phyloP scores from a whole-genome alignment of 169 alveolate species.

The Sarcocystis neurona region DNA sequence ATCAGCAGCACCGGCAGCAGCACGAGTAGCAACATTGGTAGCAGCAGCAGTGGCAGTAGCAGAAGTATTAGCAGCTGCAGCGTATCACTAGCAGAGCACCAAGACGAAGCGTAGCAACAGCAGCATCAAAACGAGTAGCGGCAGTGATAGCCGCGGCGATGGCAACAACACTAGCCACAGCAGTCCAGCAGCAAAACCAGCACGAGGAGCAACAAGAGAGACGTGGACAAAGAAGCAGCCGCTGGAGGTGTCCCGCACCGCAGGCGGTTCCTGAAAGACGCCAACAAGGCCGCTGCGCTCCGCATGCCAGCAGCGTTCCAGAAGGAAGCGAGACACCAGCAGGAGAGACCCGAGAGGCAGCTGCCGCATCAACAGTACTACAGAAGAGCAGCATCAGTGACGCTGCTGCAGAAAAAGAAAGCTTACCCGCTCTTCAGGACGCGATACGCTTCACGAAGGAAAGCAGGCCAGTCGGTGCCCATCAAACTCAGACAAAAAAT shows the following conservation, averaged over 20 bases:
- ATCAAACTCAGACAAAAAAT: constrained; percentile 82
- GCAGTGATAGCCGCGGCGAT: neutral
- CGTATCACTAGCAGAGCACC: too few species aligned
- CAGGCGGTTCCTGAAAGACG: neutral
- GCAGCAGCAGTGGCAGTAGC: too few species aligned
- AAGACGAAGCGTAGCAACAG: neutral
- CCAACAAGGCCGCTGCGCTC: neutral
- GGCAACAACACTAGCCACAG: neutral
- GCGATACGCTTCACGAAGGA: constrained; percentile 80
- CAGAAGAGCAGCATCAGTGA: neutral
- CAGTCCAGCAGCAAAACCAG: neutral
- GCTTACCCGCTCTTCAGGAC: constrained; percentile 66
- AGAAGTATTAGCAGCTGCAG: too few species aligned
- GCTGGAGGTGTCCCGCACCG: neutral
- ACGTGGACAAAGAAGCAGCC: neutral
- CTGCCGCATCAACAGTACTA: neutral
- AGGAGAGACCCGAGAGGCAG: neutral
- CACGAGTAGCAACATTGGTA: too few species aligned
- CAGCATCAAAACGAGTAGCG: neutral
- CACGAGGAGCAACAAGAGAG: neutral
- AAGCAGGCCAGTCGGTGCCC: constrained; percentile 87
- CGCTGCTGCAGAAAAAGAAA: neutral
- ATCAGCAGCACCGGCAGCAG: too few species aligned
- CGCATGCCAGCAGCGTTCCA: neutral
- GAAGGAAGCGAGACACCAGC: neutral